phyloP scores from a whole-genome alignment of 352 stramenopile genomes.

The Phytopythium kandeliae region DNA sequence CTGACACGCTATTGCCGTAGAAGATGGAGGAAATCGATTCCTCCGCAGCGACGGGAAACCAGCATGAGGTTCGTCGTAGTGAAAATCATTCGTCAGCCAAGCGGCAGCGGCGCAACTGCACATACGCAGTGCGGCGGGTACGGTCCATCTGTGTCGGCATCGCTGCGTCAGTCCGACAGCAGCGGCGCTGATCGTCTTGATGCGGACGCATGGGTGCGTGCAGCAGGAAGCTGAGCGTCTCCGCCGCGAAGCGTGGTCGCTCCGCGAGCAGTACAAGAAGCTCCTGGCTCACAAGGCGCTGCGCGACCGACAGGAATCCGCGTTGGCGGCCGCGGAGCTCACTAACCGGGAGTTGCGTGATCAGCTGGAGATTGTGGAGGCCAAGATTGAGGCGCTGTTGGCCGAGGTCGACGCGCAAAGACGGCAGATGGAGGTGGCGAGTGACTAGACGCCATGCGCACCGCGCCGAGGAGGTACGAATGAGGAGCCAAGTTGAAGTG shows the following conservation, averaged over 20 bases:
- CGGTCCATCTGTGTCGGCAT: neutral
- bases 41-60: neutral
- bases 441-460: too few species aligned
- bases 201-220: neutral
- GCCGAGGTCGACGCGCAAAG: too few species aligned
- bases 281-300: conserved; percentile 1
- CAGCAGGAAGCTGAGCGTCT: conserved; percentile 5
- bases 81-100: neutral
- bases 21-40: neutral
- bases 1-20: neutral
- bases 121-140: conserved; percentile 1
- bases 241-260: conserved; percentile 3
- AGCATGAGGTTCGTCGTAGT: neutral
- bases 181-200: too few species aligned
- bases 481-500: too few species aligned
- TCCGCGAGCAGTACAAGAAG: neutral
- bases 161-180: neutral
- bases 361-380: conserved; percentile 1
- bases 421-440: too few species aligned
- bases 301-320: conserved; percentile 1
- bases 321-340: neutral
- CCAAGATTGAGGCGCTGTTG: neutral
- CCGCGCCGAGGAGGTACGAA: too few species aligned
- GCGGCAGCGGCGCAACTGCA: conserved; percentile 5
- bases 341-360: conserved; percentile 2